Evolutionary conservation across 1,139 yeast species (phyloP), one percentile per base, ranked within the genome.

Genomic region (Candida freyschussii): DNA sequence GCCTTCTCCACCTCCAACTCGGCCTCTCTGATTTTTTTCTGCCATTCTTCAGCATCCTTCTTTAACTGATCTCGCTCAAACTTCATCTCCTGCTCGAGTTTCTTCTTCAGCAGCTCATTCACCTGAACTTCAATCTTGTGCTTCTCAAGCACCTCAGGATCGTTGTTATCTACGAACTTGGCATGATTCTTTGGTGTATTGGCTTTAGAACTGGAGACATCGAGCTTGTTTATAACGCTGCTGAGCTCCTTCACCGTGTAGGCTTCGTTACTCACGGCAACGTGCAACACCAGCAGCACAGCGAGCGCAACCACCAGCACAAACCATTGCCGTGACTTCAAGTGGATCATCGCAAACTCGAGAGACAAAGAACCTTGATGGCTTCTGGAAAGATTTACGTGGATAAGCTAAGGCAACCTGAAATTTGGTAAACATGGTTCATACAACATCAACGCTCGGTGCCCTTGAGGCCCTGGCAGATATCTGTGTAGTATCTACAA

Each of bases 41-140:
- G 32, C 24, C 32, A 19, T 16, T 29, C 40, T 12, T 36, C 30
- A 14, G 36, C 26, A 18, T 39, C 30, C 10, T 36, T 25, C 19
- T 34, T 31, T 26, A 40, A 11, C 17, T 30, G 32, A 3, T 34
- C 21, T 8, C 45, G 31, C 32, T 45, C 52, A 6, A 7, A 17
- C 17, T 36, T 18, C 15, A 47, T 16, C 21, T 46, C 52, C 7
- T 17, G 28, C 2, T 30, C 39, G 4, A 47, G n/a, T 25, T 44
- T 47, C 28, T 38, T 33, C 38, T 44, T 40, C 12, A 47, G 25
- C 19, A 47, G 27, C 24, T 41, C 47, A 21, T 46, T 46, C 13
- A 47, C 52, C 29, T 42, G 33, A 13, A 13, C 24, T 31, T 47
- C 50, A 21, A 47, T 43, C 21, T 25, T 33, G 15, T 47, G 52